Conservation (phyloP, 2,329 filamentous ascomycete species). For the Calcarisporium arbuscula region DNA sequence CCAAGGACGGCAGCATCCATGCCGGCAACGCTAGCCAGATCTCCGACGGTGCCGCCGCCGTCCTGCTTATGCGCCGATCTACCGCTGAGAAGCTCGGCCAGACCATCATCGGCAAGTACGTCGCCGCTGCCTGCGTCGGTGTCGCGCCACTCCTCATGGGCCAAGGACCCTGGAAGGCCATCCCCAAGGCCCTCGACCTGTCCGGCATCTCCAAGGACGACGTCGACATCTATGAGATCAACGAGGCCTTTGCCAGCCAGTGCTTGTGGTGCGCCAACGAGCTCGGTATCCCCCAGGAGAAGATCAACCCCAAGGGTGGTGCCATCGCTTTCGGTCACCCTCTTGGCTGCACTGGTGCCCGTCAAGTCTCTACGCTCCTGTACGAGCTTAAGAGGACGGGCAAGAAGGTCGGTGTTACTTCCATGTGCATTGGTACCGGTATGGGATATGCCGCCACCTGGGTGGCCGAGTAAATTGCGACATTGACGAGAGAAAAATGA, state of each 20-base stretch:
- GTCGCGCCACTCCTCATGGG: conserved; percentile 95
- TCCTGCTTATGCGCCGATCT: conserved; percentile 90
- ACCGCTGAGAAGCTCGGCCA: conserved; percentile 86
- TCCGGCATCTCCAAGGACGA: conserved; percentile 82
- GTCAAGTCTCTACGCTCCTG: conserved; percentile 87
- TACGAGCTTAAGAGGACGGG: conserved; percentile 82
- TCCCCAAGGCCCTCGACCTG: conserved; percentile 84
- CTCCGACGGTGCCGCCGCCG: conserved; percentile 90
- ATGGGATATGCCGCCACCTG: conserved; percentile 98
- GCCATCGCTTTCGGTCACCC: conserved; percentile 96
- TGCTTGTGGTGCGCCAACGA: conserved; percentile 90
- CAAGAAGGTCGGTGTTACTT: conserved; percentile 83
- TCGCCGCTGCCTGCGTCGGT: conserved; percentile 77
- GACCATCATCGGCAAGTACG: conserved; percentile 86
- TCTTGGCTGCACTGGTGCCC: conserved; percentile 85
- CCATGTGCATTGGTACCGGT: conserved; percentile 94
- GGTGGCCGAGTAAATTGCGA: conserved; percentile 70
- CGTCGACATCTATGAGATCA: conserved; percentile 97
- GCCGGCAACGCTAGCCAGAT: conserved; percentile 95
- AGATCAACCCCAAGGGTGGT: conserved; percentile 96
- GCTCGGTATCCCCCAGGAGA: conserved; percentile 72
- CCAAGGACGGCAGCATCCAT: conserved; percentile 89
- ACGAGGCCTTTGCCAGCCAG: conserved; percentile 96
- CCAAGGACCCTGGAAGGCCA: conserved; percentile 89
- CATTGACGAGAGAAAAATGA: conserved; percentile 3